Conservation (phyloP, 164 flowering plant species). For the Aristolochia contorta region DNA sequence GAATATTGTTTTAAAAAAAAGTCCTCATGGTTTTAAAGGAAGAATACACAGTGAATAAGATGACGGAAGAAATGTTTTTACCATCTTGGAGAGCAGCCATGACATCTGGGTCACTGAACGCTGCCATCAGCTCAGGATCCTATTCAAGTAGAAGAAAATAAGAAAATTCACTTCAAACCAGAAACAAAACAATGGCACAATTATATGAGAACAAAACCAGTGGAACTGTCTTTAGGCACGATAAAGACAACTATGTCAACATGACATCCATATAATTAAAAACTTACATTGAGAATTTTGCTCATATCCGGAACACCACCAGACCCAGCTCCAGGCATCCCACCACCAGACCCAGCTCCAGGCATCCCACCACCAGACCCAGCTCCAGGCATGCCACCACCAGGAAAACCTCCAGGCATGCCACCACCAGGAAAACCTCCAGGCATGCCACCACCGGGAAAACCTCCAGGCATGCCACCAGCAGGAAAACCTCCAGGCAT, state of each 20-base stretch:
- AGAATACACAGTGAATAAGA: not conserved
- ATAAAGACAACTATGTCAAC: not conserved
- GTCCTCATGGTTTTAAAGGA: not conserved
- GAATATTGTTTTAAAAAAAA: not conserved
- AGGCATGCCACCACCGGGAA: conserved; percentile 67
- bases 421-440: conserved; percentile 56
- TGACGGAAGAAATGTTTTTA: conserved; percentile 20
- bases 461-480: conserved; percentile 49
- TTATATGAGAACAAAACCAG: too few species aligned
- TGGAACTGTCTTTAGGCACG: too few species aligned
- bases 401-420: conserved; percentile 63
- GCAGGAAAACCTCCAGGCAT: conserved; percentile 60
- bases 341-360: conserved; percentile 45
- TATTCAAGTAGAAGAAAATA: conserved; percentile 14
- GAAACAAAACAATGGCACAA: not conserved
- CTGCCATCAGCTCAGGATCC: conserved; percentile 96
- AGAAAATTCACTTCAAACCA: not conserved
- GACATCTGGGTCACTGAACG: conserved; percentile 85
- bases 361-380: conserved; percentile 33
- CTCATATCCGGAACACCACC: conserved; percentile 87
- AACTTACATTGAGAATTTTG: conserved; percentile 78
- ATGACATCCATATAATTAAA: not conserved
- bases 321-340: conserved; percentile 61
- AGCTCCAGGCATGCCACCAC: conserved; percentile 43
- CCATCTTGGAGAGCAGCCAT: conserved; percentile 99